Conservation (phyloP, 2,329 filamentous ascomycete species). For the Aureobasidium mangrovei region DNA sequence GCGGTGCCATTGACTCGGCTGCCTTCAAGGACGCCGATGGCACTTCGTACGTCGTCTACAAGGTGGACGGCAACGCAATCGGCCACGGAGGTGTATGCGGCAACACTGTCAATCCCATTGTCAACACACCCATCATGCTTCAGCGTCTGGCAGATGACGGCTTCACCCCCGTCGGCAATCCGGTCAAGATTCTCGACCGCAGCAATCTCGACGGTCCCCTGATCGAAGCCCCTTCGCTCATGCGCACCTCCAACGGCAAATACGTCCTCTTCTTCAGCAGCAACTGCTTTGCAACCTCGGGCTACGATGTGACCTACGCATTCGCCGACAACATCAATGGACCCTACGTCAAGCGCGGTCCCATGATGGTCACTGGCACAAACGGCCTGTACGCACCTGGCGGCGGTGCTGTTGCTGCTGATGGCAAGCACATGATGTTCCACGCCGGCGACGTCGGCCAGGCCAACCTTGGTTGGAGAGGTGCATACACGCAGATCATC, state of each 20-base stretch:
- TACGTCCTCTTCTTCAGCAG: constrained; percentile 27
- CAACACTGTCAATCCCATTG: constrained; percentile 18
- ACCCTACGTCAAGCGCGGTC: constrained; percentile 16
- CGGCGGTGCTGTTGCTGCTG: constrained; percentile 17
- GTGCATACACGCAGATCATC: constrained; percentile 9
- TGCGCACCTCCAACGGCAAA: constrained; percentile 20
- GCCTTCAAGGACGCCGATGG: constrained; percentile 21
- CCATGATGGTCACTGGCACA: constrained; percentile 15
- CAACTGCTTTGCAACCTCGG: constrained; percentile 23
- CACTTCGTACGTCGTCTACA: constrained; percentile 22
- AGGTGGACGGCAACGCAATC: constrained; percentile 23
- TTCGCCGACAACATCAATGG: constrained; percentile 15
- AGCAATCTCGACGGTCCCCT: constrained; percentile 21
- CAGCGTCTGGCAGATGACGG: constrained; percentile 22
- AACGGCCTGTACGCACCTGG: constrained; percentile 19
- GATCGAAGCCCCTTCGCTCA: constrained; percentile 23
- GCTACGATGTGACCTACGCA: constrained; percentile 24
- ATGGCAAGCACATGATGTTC: constrained; percentile 20
- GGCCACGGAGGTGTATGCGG: constrained; percentile 22
- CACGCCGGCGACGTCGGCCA: constrained; percentile 18
- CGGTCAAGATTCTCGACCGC: constrained; percentile 20
- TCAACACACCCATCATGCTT: constrained; percentile 23
- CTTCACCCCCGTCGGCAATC: constrained; percentile 19
- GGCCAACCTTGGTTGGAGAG: constrained; percentile 8
- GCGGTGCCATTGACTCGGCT: constrained; percentile 24